Base-by-base conservation (phyloP, 108 stramenopile species). In the Stephanodiscus triporus region DNA sequence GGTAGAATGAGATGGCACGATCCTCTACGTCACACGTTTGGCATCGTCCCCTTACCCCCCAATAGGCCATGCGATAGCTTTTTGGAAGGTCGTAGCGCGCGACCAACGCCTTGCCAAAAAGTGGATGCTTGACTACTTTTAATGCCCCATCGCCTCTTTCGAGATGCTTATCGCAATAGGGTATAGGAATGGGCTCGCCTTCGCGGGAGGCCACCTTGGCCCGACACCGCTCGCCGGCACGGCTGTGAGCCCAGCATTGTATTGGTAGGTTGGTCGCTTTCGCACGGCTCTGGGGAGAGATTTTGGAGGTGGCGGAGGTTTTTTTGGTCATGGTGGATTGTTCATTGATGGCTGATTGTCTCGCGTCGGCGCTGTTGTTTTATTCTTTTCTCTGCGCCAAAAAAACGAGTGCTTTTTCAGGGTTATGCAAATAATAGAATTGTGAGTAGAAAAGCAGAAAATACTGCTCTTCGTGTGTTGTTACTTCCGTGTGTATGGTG, bases 101-200 rank as follows among this genome's bases (percentile, higher is more conserved):
- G 6, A 88, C 82, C 9, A 89, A 66, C 14, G 81, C 84, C 40
- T 85, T 89, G 34, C 88, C 88, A 22, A 83, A 83, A 56, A 89
- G 67, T 20, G 84, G 84, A 70, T 89, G 88, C 47, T 63, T 58
- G 55, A 86, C 85, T 23, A 84, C 84, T 27, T 73, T 73, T 9
- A 89, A 58, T 24, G 88, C 88, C 16, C 85, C 84, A 60, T 89
- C 88, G 30, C 88, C 88, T 9, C 29, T 49, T 51, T 84, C 70
- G 6, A 88, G 64, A 64, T 88, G 87, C 4, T 42, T 37, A 49
- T 71, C 53, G 43, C 87, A 88, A 53, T 88, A 88, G 17, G 87
- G 87, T 42, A 89, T 89, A 0, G 88, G 88, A 14, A 89, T 81
- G 22, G 88, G 82, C 70, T 89, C 88, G 29, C 86, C 86, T 61